Conservation (phyloP, 768 basidiomycete genomes). For the Collybia nuda region DNA sequence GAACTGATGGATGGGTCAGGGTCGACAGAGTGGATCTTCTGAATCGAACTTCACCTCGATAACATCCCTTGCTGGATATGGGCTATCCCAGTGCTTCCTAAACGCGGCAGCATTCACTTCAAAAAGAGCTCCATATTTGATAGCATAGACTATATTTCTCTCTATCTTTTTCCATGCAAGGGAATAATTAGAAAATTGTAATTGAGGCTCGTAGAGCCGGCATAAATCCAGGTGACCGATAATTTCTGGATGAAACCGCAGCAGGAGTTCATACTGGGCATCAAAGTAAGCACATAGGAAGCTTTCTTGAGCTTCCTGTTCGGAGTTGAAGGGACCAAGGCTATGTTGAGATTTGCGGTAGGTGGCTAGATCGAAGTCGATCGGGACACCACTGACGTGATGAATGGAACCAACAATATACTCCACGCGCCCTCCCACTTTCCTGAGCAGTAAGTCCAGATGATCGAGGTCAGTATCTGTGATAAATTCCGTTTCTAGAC, state of each 20-base stretch:
- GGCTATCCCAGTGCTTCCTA: conserved; percentile 83
- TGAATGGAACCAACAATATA: conserved; percentile 94
- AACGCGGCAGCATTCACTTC: conserved; percentile 93
- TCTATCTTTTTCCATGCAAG: conserved; percentile 62
- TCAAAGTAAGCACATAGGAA: conserved; percentile 81
- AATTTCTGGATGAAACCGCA: conserved; percentile 77
- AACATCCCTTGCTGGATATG: conserved; percentile 83
- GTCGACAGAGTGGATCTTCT: conserved; percentile 1
- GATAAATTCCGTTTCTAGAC: conserved; percentile 92
- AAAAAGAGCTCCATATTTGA: conserved; percentile 86
- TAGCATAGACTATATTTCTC: conserved; percentile 73
- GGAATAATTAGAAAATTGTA: conserved; percentile 56
- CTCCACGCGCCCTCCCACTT: conserved; percentile 57
- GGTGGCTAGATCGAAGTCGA: conserved; percentile 85
- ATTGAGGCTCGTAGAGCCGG: conserved; percentile 73
- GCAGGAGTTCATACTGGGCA: conserved; percentile 72
- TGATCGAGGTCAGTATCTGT: conserved; percentile 60
- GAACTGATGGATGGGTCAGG: conserved; percentile 42
- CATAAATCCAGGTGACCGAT: conserved; percentile 95
- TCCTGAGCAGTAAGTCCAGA: conserved; percentile 51
- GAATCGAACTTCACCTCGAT: conserved; percentile 49
- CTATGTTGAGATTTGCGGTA: conserved; percentile 61
- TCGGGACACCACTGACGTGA: conserved; percentile 83
- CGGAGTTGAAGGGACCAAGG: conserved; percentile 25
- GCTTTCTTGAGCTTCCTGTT: conserved; percentile 33